Evolutionary conservation across 495 filamentous ascomycete species (phyloP).

Genomic region (Penicillium dipodomyicola): DNA sequence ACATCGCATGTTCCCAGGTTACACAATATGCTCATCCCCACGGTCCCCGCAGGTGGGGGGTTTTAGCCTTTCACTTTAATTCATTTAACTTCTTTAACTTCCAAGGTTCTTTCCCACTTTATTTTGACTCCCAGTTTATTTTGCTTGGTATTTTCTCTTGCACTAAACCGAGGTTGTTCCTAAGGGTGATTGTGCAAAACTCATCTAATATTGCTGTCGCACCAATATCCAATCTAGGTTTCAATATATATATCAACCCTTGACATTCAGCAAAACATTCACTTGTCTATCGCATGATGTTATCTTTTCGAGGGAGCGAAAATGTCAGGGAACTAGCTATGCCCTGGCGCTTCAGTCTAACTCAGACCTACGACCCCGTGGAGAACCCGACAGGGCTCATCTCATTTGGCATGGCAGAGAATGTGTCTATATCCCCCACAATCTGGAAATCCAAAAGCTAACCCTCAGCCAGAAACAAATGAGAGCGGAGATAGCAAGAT

Average conservation of each 20-base stretch:
- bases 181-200: no score
- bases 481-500: constrained; percentile 31
- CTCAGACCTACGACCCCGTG: constrained; percentile 31
- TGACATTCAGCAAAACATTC: background rate
- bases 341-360: constrained; percentile 32
- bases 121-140: background rate
- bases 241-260: background rate
- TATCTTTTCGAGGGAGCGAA: constrained; percentile 31
- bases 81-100: background rate
- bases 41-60: constrained; percentile 7
- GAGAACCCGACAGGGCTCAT: constrained; percentile 33
- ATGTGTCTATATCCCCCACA: constrained; percentile 23
- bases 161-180: background rate
- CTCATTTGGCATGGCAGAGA: constrained; percentile 37
- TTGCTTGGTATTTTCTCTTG: background rate
- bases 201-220: no score
- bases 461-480: constrained; percentile 24
- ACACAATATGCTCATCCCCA: background rate
- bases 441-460: background rate
- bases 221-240: background rate
- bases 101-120: background rate
- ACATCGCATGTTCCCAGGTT: background rate
- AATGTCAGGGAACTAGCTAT: constrained; percentile 25
- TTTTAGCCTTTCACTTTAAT: background rate
- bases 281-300: constrained; percentile 22